Percentiles rank a stretch among this genome's conserved stretches.
phyloP scores from a whole-genome alignment of 352 stramenopile genomes.

The Pythium apleroticum region DNA sequence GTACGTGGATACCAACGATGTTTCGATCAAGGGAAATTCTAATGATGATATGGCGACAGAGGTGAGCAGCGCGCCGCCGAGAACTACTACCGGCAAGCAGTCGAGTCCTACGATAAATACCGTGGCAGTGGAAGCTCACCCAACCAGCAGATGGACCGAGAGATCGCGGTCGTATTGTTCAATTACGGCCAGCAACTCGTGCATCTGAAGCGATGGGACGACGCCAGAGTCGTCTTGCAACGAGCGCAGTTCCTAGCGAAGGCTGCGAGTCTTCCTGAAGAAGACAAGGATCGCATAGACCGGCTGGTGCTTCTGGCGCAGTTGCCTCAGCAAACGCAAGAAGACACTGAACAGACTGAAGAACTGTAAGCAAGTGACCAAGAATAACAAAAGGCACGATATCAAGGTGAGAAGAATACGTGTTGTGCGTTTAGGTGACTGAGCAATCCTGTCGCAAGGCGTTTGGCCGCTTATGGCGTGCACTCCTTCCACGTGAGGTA shows the following conservation, averaged over 20 bases:
- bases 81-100: constrained; percentile 44
- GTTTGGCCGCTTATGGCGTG: constrained; percentile 12
- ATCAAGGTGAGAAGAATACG: not conserved
- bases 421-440: not conserved
- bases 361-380: not conserved
- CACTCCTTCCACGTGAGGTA: constrained; percentile 37
- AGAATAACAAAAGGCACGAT: too few relatives aligned
- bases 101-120: constrained; percentile 30
- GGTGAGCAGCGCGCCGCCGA: constrained; percentile 34
- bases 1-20: constrained; percentile 21
- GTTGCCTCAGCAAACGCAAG: not conserved
- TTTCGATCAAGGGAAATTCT: not conserved
- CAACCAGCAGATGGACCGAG: constrained; percentile 27
- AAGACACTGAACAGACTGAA: not conserved
- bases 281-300: constrained; percentile 22
- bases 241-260: constrained; percentile 12
- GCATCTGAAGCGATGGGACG: constrained; percentile 32
- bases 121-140: not conserved
- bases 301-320: not conserved
- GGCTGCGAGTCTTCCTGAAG: constrained; percentile 3
- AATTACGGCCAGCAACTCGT: constrained; percentile 38
- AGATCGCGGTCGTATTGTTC: constrained; percentile 33
- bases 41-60: constrained; percentile 8
- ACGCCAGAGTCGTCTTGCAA: constrained; percentile 18
- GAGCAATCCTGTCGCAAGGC: not conserved